Evolutionary conservation across 495 filamentous ascomycete genomes (phyloP).

Genomic region (Neurospora sp.): DNA sequence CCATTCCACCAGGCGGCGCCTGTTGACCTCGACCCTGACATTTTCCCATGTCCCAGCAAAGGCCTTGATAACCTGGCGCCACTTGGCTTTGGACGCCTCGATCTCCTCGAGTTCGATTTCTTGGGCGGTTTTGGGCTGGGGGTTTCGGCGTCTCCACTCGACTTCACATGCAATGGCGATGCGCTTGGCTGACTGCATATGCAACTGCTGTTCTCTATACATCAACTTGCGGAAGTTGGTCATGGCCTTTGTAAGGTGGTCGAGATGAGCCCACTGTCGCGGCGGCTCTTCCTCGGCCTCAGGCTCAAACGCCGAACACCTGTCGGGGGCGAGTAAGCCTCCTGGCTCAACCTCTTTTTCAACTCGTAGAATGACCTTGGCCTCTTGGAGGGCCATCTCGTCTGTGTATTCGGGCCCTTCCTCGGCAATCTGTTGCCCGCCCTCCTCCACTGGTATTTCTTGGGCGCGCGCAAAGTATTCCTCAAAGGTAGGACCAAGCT

Average conservation of each 20-base stretch:
- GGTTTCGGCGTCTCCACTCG: conserved; percentile 55
- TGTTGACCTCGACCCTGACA: conserved; percentile 63
- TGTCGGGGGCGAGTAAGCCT: conserved; percentile 59
- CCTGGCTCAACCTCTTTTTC: conserved; percentile 61
- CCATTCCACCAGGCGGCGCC: conserved; percentile 61
- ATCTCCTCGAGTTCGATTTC: conserved; percentile 51
- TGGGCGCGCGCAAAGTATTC: conserved; percentile 40
- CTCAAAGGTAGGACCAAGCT: conserved; percentile 40
- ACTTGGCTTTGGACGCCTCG: conserved; percentile 39
- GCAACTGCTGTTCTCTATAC: conserved; percentile 63
- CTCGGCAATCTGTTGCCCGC: conserved; percentile 41
- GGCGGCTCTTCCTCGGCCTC: conserved; percentile 67
- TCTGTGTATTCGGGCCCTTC: conserved; percentile 44
- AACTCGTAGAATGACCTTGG: conserved; percentile 46
- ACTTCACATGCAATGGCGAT: conserved; percentile 49
- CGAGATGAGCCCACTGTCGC: conserved; percentile 70
- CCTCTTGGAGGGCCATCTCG: conserved; percentile 44
- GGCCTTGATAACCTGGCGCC: conserved; percentile 60
- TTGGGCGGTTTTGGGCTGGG: conserved; percentile 60
- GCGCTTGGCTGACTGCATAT: conserved; percentile 55
- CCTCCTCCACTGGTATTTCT: conserved; percentile 35
- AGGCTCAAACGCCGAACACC: conserved; percentile 65
- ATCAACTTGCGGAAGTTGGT: conserved; percentile 70
- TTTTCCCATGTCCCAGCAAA: conserved; percentile 71
- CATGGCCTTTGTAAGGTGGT: conserved; percentile 76